Conservation (phyloP, 2,329 filamentous ascomycete genomes). For the Cercospora brassicicola region DNA sequence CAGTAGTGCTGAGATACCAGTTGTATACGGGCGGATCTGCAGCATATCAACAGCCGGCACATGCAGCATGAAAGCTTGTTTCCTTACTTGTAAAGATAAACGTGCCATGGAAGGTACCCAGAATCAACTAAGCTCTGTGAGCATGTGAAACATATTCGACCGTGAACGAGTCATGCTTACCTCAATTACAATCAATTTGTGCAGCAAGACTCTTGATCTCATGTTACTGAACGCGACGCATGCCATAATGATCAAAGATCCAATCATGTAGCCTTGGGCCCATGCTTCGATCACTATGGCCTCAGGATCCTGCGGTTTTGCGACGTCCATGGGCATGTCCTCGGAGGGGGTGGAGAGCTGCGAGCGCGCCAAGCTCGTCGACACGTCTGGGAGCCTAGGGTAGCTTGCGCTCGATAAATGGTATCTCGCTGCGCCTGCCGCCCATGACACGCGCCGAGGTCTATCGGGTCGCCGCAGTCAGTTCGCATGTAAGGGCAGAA, state of each 20-base stretch:
- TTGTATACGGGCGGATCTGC: constrained; percentile 55
- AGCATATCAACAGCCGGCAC: constrained; percentile 12
- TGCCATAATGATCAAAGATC: constrained; percentile 49
- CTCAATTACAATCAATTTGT: constrained; percentile 54
- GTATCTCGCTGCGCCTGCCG: background rate
- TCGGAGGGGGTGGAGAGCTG: background rate
- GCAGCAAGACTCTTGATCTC: constrained; percentile 49
- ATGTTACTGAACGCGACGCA: constrained; percentile 53
- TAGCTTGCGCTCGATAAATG: background rate
- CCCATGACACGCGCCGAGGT: background rate
- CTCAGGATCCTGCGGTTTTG: constrained; percentile 30
- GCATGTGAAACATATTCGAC: background rate
- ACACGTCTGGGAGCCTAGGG: background rate
- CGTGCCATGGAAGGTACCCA: constrained; percentile 55
- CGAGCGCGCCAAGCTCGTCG: background rate
- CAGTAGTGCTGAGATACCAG: constrained; percentile 62
- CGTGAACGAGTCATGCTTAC: constrained; percentile 32
- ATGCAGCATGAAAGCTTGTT: constrained; percentile 9
- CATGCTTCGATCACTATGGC: constrained; percentile 37
- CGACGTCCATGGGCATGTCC: constrained; percentile 30
- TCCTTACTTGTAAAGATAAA: constrained; percentile 55
- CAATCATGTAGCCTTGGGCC: constrained; percentile 39
- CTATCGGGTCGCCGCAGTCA: background rate
- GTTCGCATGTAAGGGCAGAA: background rate
- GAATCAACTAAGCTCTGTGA: constrained; percentile 26